Percentiles rank a stretch among this genome's conserved stretches.
phyloP scores from a whole-genome alignment of 208 protist genomes.

The Endotrypanum monterogeii region DNA sequence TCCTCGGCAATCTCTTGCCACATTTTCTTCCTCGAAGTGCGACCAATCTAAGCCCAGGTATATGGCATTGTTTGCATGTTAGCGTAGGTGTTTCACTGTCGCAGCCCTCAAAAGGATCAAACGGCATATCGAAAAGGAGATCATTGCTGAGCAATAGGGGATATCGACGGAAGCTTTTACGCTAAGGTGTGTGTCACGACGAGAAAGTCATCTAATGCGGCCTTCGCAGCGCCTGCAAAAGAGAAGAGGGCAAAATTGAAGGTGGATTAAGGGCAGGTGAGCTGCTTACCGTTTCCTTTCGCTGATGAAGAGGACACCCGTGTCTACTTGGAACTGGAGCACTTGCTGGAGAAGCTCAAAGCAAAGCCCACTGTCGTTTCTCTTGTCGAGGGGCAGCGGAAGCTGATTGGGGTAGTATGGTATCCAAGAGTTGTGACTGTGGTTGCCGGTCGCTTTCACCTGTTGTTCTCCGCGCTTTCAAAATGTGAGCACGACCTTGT shows the following conservation, averaged over 20 bases:
- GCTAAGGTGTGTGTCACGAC: background rate
- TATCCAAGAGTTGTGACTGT: conserved; percentile 28
- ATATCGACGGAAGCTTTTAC: no score
- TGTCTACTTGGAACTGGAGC: conserved; percentile 23
- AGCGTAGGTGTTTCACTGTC: background rate
- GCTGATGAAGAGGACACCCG: conserved; percentile 18
- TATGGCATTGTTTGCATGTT: background rate
- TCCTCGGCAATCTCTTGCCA: background rate
- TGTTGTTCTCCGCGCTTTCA: conserved; percentile 25
- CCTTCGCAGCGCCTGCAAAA: background rate
- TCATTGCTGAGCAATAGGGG: no score
- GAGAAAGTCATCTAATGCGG: background rate
- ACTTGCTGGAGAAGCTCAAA: conserved; percentile 14
- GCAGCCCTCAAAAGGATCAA: background rate
- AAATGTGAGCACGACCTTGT: background rate
- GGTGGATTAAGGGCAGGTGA: conserved; percentile 12
- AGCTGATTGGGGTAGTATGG: conserved; percentile 9
- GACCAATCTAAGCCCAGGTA: no score
- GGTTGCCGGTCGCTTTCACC: conserved; percentile 22
- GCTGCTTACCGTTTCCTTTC: conserved; percentile 26
- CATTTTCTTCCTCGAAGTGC: no score
- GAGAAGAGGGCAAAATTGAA: background rate
- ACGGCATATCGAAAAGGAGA: background rate
- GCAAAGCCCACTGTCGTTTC: background rate
- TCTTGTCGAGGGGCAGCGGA: conserved; percentile 13